Evolutionary conservation across 2,329 filamentous ascomycete species (phyloP).

Genomic region (Macrophomina pseudophaseolina): DNA sequence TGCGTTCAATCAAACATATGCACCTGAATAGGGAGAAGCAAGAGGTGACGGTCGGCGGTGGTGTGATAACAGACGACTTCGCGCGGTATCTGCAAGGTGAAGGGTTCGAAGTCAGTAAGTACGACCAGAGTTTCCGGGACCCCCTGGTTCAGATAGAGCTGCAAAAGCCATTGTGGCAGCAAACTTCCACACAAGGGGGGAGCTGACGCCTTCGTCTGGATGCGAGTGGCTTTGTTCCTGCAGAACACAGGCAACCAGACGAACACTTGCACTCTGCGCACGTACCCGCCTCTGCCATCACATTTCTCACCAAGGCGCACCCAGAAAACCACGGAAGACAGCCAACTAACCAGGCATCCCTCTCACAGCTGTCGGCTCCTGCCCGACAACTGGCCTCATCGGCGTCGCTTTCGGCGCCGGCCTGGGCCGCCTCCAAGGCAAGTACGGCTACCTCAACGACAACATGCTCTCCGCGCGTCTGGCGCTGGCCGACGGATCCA

Average conservation of each 20-base stretch:
- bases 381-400: constrained; percentile 7
- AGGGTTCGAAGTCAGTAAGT: constrained; percentile 11
- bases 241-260: too few relatives aligned
- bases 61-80: constrained; percentile 12
- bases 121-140: too few relatives aligned
- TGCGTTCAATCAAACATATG: constrained; percentile 6
- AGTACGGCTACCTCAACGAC: constrained; percentile 5
- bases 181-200: too few relatives aligned
- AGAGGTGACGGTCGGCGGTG: neutral
- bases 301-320: too few relatives aligned
- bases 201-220: too few relatives aligned
- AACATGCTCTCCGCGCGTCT: constrained; percentile 36
- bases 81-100: constrained; percentile 2
- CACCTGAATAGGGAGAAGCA: neutral
- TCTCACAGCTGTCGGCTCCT: constrained; percentile 1
- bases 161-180: too few relatives aligned
- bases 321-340: too few relatives aligned
- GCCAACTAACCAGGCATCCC: too few relatives aligned
- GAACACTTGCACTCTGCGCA: too few relatives aligned
- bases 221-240: too few relatives aligned
- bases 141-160: too few relatives aligned
- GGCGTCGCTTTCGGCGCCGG: constrained; percentile 7
- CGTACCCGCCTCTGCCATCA: too few relatives aligned
- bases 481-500: constrained; percentile 48
- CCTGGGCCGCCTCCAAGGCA: constrained; percentile 2